Evolutionary conservation across 139 green algal species (phyloP).

Genomic region (Parachlorella kessleri): DNA sequence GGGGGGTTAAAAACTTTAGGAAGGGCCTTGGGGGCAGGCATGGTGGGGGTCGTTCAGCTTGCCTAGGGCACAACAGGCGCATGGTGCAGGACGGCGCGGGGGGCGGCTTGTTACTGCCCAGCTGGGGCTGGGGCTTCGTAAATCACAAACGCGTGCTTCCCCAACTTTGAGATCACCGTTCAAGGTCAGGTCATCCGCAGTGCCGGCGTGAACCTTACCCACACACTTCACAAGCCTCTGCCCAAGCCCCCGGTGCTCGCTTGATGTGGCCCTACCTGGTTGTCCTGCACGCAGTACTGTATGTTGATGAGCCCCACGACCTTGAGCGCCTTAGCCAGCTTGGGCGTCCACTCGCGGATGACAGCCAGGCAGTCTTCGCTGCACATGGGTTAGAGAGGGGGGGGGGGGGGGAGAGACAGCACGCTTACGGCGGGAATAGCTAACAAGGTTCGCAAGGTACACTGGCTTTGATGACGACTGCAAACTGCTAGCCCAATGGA

Average conservation of each 20-base stretch:
- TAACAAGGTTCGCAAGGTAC: too few species aligned
- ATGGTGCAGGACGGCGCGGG: conserved; percentile 96
- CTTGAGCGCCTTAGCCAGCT: conserved; percentile 86
- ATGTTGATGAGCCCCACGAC: conserved; percentile 99
- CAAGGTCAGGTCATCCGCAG: too few species aligned
- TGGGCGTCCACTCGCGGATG: conserved; percentile 89
- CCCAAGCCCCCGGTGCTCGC: too few species aligned
- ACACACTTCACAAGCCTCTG: neutral
- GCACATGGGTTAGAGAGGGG: neutral
- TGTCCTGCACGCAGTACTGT: conserved; percentile 94
- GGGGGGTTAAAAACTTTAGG: too few species aligned
- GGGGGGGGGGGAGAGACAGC: too few species aligned
- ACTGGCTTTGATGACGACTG: too few species aligned
- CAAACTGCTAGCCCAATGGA: too few species aligned
- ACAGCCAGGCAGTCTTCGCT: conserved; percentile 66
- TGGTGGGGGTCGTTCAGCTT: conserved; percentile 95
- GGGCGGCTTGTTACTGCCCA: conserved; percentile 99
- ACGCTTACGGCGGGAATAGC: too few species aligned
- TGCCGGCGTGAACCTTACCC: too few species aligned
- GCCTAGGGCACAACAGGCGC: conserved; percentile 99
- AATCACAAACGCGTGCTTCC: too few species aligned
- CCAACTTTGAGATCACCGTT: too few species aligned
- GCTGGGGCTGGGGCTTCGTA: conserved; percentile 33
- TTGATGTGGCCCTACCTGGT: conserved; percentile 48
- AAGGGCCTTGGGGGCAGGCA: conserved; percentile 97